These are phyloP conservation scores for Eimeria praecox DNA, from an alignment of 169 alveolate genomes.

Conservation along the genomic window DNA sequence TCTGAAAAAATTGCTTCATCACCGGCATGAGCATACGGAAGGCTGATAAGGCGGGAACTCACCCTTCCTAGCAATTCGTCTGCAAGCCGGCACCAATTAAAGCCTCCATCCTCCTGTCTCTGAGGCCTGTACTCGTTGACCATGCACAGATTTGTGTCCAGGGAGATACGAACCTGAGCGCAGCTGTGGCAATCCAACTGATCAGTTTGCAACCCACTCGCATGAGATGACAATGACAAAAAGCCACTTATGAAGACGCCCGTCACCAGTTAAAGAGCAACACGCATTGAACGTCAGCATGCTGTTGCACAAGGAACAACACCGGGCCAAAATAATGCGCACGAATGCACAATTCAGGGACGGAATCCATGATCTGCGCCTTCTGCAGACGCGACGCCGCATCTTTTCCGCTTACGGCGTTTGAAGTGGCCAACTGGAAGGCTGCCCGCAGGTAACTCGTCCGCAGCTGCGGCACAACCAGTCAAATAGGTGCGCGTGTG, in stretches of 20 bases:
- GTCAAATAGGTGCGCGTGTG: neutral
- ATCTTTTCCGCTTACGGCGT: slow-evolving; percentile 44
- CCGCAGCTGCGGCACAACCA: slow-evolving; percentile 81
- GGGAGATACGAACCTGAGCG: slow-evolving; percentile 87
- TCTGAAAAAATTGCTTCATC: neutral
- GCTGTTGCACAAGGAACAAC: neutral
- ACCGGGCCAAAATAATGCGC: neutral
- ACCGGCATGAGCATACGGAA: neutral
- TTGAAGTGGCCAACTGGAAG: slow-evolving; percentile 86
- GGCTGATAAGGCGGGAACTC: neutral
- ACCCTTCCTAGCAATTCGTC: slow-evolving; percentile 88
- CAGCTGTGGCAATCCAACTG: neutral
- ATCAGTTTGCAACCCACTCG: neutral
- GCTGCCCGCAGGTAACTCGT: slow-evolving; percentile 90
- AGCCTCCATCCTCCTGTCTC: slow-evolving; percentile 49
- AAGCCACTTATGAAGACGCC: neutral
- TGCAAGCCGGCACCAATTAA: slow-evolving; percentile 89
- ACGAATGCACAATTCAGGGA: neutral
- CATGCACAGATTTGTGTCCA: slow-evolving; percentile 90
- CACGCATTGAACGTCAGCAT: neutral
- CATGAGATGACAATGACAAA: neutral
- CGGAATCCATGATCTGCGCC: neutral
- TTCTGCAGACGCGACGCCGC: neutral
- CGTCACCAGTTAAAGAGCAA: neutral
- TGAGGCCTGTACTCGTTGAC: slow-evolving; percentile 85